Conservation (phyloP, 148 eudicot genomes). For the Spergularia bocconei region DNA sequence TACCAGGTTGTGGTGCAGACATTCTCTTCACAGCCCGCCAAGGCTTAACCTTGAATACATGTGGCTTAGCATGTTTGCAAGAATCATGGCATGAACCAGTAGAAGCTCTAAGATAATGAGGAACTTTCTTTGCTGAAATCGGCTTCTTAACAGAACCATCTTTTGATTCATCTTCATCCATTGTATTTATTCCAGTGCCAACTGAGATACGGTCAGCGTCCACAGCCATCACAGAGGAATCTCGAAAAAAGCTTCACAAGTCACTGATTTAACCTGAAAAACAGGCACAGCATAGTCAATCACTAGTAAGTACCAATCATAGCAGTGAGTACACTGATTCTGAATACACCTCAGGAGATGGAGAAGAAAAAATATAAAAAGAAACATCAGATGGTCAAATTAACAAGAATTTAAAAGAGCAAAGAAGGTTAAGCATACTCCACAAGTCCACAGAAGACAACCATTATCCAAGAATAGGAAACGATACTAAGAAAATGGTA, state of each 20-base stretch:
- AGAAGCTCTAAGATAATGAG: constrained; percentile 76
- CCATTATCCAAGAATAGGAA: no score
- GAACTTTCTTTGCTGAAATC: constrained; percentile 31
- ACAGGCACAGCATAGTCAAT: constrained; percentile 5
- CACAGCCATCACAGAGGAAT: constrained; percentile 37
- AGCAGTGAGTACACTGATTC: no score
- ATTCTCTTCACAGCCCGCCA: constrained; percentile 35
- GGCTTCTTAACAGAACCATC: constrained; percentile 32
- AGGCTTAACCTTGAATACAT: constrained; percentile 41
- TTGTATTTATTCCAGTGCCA: constrained; percentile 19
- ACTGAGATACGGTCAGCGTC: constrained; percentile 19
- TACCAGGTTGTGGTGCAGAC: constrained; percentile 23
- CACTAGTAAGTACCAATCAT: background rate
- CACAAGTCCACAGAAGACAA: no score
- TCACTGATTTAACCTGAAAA: constrained; percentile 25
- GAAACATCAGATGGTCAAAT: no score
- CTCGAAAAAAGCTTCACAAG: background rate
- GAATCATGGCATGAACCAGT: constrained; percentile 87
- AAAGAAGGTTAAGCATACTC: no score
- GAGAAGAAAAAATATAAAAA: no score
- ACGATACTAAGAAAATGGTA: no score
- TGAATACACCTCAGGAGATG: no score
- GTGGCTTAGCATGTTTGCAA: constrained; percentile 65
- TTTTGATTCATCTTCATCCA: constrained; percentile 22
- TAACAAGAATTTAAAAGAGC: no score